Base-by-base conservation (phyloP, 345 rosid species). In the Laguncularia racemosa region DNA sequence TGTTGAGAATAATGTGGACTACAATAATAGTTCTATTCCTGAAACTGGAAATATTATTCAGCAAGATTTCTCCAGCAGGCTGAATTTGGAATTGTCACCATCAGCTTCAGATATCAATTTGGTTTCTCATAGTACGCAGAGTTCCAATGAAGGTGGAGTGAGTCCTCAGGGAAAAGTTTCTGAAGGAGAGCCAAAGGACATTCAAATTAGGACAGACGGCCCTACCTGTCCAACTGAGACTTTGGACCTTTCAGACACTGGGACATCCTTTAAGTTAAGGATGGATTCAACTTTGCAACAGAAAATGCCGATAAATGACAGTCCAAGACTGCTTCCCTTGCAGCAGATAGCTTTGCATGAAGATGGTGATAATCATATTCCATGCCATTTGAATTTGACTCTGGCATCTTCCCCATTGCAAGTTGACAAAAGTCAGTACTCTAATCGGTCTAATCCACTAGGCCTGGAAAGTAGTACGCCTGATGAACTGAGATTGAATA, bases 381-480 rank as follows among this genome's bases (percentile, higher is more conserved):
- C 91, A 46, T 89, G 95, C 70, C 99, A 80, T 55, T 69, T 93
- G 59, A 92, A 92, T 68, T 79, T 92, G 19, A 81, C 84, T 46
- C 68, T 93, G 61, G 96, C 99, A 65, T 87, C 99, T 45, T 80
- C 83, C 19, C 64, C 89, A n/a, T 64, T 83, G 70, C 97, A 78
- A 59, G 69, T 74, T 13, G 73, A 82, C 65, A 72, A 51, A 56
- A 72, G 74, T 59, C 66, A 75, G 14, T 75, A 65, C 21, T 61
- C 83, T 28, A 75, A 73, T 71, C 56, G 61, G 57, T 47, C 77
- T 59, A 48, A 68, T 60, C 66, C 61, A 38, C 50, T 78, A 63
- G 61, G 82, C 18, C 38, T 18, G 47, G 61, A 83, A 59, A 57
- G 46, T 50, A 66, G 62, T 60, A 75, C 63, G 66, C 53, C 70